phyloP scores from a whole-genome alignment of 495 filamentous ascomycete species.

The Wilcoxina mikolae region DNA sequence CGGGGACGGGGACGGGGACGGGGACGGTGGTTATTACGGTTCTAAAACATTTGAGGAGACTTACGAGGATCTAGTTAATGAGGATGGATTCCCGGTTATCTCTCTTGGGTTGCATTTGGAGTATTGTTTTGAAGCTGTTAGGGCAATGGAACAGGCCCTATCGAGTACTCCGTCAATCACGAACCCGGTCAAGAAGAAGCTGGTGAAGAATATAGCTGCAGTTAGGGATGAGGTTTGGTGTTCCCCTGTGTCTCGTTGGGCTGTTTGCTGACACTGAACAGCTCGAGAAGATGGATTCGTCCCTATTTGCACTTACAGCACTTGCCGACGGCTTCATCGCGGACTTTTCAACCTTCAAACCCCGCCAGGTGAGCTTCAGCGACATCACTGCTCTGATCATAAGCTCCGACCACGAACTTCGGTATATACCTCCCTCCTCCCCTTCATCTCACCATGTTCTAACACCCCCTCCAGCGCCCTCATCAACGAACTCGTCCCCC shows the following conservation, averaged over 20 bases:
- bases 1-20: not conserved
- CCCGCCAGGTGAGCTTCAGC: no score
- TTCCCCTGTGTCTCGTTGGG: not conserved
- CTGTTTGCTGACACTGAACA: not conserved
- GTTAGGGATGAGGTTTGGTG: not conserved
- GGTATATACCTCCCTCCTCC: not conserved
- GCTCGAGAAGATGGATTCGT: not conserved
- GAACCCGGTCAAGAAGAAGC: not conserved
- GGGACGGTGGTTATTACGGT: no score
- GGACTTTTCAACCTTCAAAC: no score
- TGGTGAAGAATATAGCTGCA: not conserved
- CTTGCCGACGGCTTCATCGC: not conserved
- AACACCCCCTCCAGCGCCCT: not conserved
- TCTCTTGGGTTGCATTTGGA: not conserved
- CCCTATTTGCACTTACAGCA: not conserved
- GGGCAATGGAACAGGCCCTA: not conserved
- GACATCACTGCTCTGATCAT: not conserved
- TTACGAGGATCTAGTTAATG: not conserved
- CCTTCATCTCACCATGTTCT: not conserved
- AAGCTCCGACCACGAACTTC: not conserved
- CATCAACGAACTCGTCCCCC: not conserved
- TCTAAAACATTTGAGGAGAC: no score
- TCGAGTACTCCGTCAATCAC: not conserved
- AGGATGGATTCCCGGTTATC: not conserved
- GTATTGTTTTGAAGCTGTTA: not conserved